Evolutionary conservation across 1,284 basidiomycete genomes (phyloP).

Genomic region (Moesziomyces sp.): DNA sequence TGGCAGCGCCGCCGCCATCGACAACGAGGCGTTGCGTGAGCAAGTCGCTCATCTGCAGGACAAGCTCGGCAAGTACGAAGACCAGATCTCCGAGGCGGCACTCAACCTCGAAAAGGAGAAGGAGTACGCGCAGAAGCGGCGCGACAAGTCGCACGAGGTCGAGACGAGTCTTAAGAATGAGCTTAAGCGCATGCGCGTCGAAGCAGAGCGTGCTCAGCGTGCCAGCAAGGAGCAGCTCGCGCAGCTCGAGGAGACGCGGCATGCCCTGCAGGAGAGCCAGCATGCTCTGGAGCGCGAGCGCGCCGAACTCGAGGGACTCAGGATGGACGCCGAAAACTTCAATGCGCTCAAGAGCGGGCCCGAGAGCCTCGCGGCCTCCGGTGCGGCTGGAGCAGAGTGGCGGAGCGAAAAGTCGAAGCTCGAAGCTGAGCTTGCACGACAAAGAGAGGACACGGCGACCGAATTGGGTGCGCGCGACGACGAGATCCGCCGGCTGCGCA

Average conservation of each 20-base stretch:
- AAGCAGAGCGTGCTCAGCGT: conserved; percentile 71
- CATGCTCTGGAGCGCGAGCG: conserved; percentile 88
- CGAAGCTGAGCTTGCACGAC: conserved; percentile 70
- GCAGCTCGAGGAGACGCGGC: conserved; percentile 72
- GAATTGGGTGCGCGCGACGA: conserved; percentile 17
- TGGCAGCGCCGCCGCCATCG: conserved; percentile 76
- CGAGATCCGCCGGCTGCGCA: conserved; percentile 38
- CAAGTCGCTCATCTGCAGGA: conserved; percentile 86
- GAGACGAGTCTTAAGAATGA: conserved; percentile 71
- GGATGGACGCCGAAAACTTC: conserved; percentile 72
- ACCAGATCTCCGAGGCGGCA: conserved; percentile 82
- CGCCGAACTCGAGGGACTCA: conserved; percentile 85
- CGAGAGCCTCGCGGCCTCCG: conserved; percentile 15
- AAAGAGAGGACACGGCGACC: background rate
- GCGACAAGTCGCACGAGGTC: conserved; percentile 74
- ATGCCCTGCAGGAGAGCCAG: conserved; percentile 87
- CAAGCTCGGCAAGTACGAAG: conserved; percentile 81
- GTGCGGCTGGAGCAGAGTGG: conserved; percentile 42
- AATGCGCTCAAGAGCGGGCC: conserved; percentile 42
- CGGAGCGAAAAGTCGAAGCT: conserved; percentile 42
- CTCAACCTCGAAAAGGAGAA: conserved; percentile 77
- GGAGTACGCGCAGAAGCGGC: conserved; percentile 74
- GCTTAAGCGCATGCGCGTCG: conserved; percentile 71
- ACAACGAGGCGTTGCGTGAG: conserved; percentile 88
- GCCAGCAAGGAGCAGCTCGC: conserved; percentile 49